Conservation (phyloP, 83 land plant genomes). For the Picea engelmannii region DNA sequence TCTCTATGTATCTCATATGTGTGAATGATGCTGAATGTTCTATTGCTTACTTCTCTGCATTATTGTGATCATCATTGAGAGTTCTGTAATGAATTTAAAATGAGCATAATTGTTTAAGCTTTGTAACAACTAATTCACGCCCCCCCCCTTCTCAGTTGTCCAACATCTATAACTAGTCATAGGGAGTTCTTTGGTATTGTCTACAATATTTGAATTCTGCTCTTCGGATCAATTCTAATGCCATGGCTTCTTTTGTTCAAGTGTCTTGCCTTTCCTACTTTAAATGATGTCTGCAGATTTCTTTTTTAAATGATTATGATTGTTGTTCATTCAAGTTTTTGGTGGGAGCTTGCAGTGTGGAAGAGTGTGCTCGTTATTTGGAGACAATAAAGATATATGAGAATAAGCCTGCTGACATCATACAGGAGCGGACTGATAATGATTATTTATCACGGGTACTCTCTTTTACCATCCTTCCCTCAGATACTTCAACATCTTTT, state of each 20-base stretch:
- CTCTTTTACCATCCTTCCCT: not conserved
- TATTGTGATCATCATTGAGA: too few relatives aligned
- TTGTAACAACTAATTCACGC: too few relatives aligned
- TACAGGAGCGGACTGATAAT: constrained; percentile 87
- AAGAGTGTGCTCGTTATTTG: constrained; percentile 96
- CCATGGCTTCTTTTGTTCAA: not conserved
- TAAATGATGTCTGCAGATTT: not conserved
- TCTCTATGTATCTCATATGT: too few relatives aligned
- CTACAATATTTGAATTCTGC: not conserved
- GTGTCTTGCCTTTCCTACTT: not conserved
- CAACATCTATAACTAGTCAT: not conserved
- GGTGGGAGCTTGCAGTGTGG: constrained; percentile 57
- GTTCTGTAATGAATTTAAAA: too few relatives aligned
- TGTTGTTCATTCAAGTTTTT: not conserved
- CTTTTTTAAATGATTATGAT: not conserved
- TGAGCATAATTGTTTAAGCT: too few relatives aligned
- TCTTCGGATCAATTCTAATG: not conserved
- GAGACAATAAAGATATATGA: constrained; percentile 97
- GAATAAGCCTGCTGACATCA: constrained; percentile 90
- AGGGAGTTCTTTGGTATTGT: not conserved
- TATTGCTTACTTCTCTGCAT: too few relatives aligned
- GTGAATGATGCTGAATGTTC: too few relatives aligned
- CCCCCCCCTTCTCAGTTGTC: too few relatives aligned
- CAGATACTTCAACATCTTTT: not conserved
- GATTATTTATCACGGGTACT: constrained; percentile 93